Evolutionary conservation across 2,329 filamentous ascomycete genomes (phyloP).

Genomic region (Sclerotinia minor): DNA sequence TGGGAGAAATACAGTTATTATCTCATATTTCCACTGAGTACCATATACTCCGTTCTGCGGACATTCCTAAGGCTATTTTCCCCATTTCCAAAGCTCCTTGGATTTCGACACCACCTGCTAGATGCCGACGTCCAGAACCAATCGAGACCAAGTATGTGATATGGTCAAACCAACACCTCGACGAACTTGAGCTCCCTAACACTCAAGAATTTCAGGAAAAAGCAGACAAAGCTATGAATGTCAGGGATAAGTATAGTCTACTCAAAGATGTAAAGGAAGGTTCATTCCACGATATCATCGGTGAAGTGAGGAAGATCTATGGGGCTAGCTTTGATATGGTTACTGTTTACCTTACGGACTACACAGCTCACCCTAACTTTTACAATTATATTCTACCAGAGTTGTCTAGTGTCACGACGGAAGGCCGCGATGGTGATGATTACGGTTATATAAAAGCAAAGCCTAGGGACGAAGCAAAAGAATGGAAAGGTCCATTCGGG

Average conservation of each 20-base stretch:
- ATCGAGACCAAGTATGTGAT: conserved; percentile 48
- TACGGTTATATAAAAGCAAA: conserved; percentile 52
- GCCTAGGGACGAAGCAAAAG: conserved; percentile 38
- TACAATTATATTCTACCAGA: conserved; percentile 46
- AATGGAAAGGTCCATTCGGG: conserved; percentile 76
- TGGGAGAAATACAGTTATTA: conserved; percentile 47
- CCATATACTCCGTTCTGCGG: conserved; percentile 46
- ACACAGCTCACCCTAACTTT: conserved; percentile 69
- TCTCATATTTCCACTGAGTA: conserved; percentile 48
- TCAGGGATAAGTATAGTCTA: conserved; percentile 59
- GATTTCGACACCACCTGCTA: conserved; percentile 29
- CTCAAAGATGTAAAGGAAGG: conserved; percentile 61
- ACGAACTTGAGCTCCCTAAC: conserved; percentile 49
- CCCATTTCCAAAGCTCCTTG: conserved; percentile 24
- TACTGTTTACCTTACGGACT: conserved; percentile 78
- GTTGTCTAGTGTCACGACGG: conserved; percentile 35
- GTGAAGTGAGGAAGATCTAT: conserved; percentile 65
- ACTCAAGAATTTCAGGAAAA: conserved; percentile 47
- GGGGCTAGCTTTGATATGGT: conserved; percentile 49
- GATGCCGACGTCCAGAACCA: conserved; percentile 26
- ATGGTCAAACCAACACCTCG: conserved; percentile 48
- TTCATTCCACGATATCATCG: conserved; percentile 67
- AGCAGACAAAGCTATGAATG: conserved; percentile 45
- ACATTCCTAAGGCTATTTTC: conserved; percentile 43
- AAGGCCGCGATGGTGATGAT: conserved; percentile 52